phyloP scores from a whole-genome alignment of 2,329 filamentous ascomycete species.

The Leptographium wingfieldii region DNA sequence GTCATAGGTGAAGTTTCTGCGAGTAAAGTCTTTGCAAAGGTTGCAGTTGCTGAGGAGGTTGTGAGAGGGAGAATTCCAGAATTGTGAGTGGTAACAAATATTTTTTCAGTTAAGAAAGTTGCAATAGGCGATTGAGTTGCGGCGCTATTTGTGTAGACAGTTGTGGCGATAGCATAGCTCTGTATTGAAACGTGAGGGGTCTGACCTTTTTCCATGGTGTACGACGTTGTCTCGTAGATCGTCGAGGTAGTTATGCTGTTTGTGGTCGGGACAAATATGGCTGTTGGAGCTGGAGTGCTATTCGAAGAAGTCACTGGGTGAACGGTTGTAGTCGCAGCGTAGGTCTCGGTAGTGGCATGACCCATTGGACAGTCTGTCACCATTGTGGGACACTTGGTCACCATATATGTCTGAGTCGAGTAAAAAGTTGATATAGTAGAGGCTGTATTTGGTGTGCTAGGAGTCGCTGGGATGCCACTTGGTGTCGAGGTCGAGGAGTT shows the following conservation, averaged over 20 bases:
- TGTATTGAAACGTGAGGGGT: neutral
- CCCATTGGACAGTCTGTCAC: slow-evolving; percentile 15
- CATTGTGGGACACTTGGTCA: slow-evolving; percentile 15
- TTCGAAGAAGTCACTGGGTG: slow-evolving; percentile 21
- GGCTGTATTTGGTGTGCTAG: neutral
- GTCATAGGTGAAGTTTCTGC: neutral
- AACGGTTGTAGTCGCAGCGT: slow-evolving; percentile 24
- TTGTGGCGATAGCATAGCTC: neutral
- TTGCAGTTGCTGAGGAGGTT: neutral
- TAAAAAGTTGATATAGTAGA: slow-evolving; percentile 15
- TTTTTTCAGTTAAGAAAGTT: neutral
- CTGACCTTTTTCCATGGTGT: neutral
- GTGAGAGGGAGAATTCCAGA: neutral
- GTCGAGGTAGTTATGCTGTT: neutral
- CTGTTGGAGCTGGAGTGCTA: neutral
- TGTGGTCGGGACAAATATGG: neutral
- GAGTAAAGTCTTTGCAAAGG: neutral
- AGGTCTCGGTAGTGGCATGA: slow-evolving; percentile 15
- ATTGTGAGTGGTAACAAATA: neutral
- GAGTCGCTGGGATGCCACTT: too few species aligned
- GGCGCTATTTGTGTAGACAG: slow-evolving; percentile 10
- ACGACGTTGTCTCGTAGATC: neutral
- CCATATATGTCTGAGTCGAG: slow-evolving; percentile 15
- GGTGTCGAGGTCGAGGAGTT: neutral
- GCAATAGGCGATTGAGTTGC: neutral